Percentiles rank a stretch among this genome's conserved stretches.
phyloP scores from a whole-genome alignment of 2,329 filamentous ascomycete species.

The Blastomyces emzantsi region DNA sequence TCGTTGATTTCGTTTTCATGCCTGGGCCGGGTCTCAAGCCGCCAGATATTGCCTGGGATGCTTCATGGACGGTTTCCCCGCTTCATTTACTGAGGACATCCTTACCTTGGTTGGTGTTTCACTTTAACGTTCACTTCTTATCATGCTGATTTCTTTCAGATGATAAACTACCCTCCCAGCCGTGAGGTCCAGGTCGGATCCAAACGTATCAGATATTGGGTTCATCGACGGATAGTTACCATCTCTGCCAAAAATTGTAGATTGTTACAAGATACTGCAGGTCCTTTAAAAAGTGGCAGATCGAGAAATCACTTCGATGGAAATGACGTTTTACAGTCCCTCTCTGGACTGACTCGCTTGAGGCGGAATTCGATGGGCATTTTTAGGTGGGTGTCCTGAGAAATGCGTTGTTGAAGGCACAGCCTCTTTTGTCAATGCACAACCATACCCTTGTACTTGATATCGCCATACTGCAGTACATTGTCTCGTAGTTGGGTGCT shows the following conservation, averaged over 20 bases:
- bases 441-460: neutral
- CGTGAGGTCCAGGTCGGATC: neutral
- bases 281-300: neutral
- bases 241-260: neutral
- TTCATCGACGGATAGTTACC: neutral
- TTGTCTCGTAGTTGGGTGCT: neutral
- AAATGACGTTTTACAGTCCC: neutral
- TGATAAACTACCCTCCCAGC: neutral
- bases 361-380: neutral
- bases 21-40: neutral
- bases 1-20: neutral
- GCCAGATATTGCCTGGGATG: neutral
- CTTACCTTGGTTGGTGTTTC: neutral
- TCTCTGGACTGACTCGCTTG: no score
- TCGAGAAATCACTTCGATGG: neutral
- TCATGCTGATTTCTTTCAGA: neutral
- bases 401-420: neutral
- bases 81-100: neutral
- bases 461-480: neutral
- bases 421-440: neutral
- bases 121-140: neutral
- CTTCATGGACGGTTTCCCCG: neutral
- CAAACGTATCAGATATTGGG: neutral
- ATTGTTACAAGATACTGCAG: neutral
- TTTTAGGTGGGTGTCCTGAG: neutral